These are phyloP conservation scores for Pythium biforme DNA, from an alignment of 352 stramenopile genomes.

Conservation along the genomic window DNA sequence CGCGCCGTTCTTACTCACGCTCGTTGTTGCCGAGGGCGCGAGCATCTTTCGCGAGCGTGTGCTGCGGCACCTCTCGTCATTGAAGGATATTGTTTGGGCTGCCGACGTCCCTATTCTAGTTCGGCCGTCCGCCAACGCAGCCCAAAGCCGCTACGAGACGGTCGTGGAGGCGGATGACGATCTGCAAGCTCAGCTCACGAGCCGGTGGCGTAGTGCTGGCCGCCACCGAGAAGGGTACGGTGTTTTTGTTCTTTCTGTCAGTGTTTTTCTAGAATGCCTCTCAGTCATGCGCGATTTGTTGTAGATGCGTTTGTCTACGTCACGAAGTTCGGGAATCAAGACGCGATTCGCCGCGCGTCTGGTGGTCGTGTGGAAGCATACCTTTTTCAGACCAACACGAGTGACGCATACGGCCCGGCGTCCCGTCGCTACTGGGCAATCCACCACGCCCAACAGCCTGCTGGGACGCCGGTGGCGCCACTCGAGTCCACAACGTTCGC, in stretches of 20 bases:
- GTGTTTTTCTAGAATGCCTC: background rate
- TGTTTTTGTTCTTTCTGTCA: background rate
- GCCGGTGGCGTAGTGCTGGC: background rate
- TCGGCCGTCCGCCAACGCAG: background rate
- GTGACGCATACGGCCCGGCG: background rate
- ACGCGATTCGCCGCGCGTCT: background rate
- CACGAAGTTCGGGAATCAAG: background rate
- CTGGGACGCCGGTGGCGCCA: background rate
- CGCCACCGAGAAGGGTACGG: conserved; percentile 1
- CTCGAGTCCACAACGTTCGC: background rate
- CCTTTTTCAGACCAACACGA: background rate
- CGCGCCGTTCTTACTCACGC: conserved; percentile 2
- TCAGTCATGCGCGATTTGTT: conserved; percentile 3
- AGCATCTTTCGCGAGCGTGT: conserved; percentile 1
- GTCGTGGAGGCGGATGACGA: background rate
- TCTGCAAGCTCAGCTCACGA: background rate
- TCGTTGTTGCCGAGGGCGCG: conserved; percentile 2
- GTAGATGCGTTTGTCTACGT: conserved; percentile 3
- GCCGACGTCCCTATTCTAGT: background rate
- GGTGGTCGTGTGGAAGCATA: background rate
- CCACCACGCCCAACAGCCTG: background rate
- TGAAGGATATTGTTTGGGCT: background rate
- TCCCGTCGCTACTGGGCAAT: conserved; percentile 6
- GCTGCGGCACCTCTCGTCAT: background rate
- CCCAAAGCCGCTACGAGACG: conserved; percentile 6